Conservation (phyloP, 371 early-diverging fungal species). For the Mortierella sp. region DNA sequence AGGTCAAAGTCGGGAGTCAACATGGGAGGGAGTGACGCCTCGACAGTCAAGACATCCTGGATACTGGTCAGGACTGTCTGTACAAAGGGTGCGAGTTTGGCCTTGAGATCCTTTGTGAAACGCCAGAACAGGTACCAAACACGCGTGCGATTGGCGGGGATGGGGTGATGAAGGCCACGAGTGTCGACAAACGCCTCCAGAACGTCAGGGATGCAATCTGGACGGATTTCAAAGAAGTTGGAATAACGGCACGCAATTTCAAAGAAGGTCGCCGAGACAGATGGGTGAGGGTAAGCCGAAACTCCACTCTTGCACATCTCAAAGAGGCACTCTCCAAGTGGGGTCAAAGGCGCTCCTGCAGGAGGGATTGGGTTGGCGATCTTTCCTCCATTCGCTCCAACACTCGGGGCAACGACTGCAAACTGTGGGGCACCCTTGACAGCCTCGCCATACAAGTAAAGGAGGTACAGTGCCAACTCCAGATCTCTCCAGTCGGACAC, state of each 20-base stretch:
- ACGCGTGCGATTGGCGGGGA: constrained; percentile 77
- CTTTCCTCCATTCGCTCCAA: constrained; percentile 55
- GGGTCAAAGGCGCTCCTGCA: constrained; percentile 58
- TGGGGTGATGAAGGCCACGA: constrained; percentile 83
- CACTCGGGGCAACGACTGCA: constrained; percentile 49
- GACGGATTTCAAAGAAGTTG: constrained; percentile 77
- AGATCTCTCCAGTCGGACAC: constrained; percentile 78
- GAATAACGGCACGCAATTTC: constrained; percentile 82
- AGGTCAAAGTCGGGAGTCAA: constrained; percentile 45
- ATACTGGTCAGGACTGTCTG: constrained; percentile 75
- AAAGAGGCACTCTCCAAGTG: constrained; percentile 77
- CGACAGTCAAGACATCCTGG: constrained; percentile 78
- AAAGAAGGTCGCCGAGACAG: constrained; percentile 79
- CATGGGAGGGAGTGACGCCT: constrained; percentile 66
- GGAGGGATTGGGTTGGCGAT: constrained; percentile 34
- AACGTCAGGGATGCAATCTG: constrained; percentile 76
- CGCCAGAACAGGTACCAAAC: constrained; percentile 92
- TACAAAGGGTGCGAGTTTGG: constrained; percentile 70
- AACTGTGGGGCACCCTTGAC: constrained; percentile 70
- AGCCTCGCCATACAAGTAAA: constrained; percentile 82
- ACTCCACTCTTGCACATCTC: constrained; percentile 78
- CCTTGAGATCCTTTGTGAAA: constrained; percentile 81
- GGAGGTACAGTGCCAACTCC: constrained; percentile 82
- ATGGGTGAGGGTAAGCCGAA: constrained; percentile 83
- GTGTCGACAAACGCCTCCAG: constrained; percentile 82